Percentiles rank a stretch among this genome's conserved stretches.
Conservation (phyloP, 1,139 yeast genomes). For the Diutina rugosa region DNA sequence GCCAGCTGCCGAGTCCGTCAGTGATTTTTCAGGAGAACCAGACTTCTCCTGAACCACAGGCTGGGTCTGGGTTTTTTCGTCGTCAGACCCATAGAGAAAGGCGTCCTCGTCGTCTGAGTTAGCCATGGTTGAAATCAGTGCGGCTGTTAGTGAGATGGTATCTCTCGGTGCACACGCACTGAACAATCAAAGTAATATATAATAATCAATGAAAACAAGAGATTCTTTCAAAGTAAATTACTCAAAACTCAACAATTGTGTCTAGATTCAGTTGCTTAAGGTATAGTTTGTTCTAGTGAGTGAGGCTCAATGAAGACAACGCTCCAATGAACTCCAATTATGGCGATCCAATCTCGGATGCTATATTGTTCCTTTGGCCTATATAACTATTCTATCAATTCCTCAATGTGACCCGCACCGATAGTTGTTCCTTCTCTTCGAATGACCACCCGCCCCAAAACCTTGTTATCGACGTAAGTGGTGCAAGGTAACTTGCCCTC, state of each 20-base stretch:
- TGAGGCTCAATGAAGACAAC: neutral
- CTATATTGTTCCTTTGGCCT: neutral
- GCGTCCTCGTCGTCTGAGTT: slow-evolving; percentile 54
- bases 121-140: slow-evolving; percentile 4
- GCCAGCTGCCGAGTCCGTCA: neutral
- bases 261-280: no score
- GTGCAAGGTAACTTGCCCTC: slow-evolving; percentile 52
- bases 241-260: no score
- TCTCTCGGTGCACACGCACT: neutral
- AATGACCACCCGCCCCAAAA: slow-evolving; percentile 70
- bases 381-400: neutral
- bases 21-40: neutral
- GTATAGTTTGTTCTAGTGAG: no score
- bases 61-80: slow-evolving; percentile 12
- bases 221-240: no score
- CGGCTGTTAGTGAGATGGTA: neutral
- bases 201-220: no score
- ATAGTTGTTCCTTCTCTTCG: slow-evolving; percentile 80
- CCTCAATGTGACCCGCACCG: slow-evolving; percentile 56
- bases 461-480: slow-evolving; percentile 42
- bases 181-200: no score
- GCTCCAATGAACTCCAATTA: no score
- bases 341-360: neutral
- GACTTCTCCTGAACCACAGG: neutral
- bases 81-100: slow-evolving; percentile 61